phyloP scores from a whole-genome alignment of 2,329 filamentous ascomycete genomes.

The Penicillium sp. region DNA sequence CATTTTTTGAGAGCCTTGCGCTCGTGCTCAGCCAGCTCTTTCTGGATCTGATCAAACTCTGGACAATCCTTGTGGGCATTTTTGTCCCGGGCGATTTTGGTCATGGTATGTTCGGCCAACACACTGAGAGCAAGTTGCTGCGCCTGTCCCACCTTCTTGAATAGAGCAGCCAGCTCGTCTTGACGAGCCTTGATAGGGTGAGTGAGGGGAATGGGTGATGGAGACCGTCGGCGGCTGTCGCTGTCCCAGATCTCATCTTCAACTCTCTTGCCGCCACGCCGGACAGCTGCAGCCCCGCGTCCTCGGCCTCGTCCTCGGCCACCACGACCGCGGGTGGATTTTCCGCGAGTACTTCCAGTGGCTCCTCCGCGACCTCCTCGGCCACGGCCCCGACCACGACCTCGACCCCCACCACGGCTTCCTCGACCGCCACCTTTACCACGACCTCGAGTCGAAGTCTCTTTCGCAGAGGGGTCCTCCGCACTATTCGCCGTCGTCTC shows the following conservation, averaged over 20 bases:
- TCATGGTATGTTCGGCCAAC: slow-evolving; percentile 37
- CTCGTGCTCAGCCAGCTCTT: slow-evolving; percentile 27
- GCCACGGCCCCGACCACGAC: slow-evolving; percentile 31
- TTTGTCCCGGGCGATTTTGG: slow-evolving; percentile 37
- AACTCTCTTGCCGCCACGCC: slow-evolving; percentile 19
- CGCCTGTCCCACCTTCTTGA: slow-evolving; percentile 38
- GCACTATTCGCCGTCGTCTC: slow-evolving; percentile 5
- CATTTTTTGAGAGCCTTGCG: slow-evolving; percentile 25
- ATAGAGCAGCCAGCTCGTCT: slow-evolving; percentile 39
- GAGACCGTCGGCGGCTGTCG: slow-evolving; percentile 31
- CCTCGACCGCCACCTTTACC: slow-evolving; percentile 16
- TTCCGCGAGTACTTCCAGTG: slow-evolving; percentile 12
- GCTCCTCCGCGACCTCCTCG: slow-evolving; percentile 32
- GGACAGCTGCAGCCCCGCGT: slow-evolving; percentile 18
- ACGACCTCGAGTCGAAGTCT: not conserved
- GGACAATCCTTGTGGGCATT: slow-evolving; percentile 38
- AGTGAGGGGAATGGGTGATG: slow-evolving; percentile 34
- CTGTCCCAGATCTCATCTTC: slow-evolving; percentile 27
- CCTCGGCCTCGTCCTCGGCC: slow-evolving; percentile 28
- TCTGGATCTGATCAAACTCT: slow-evolving; percentile 36
- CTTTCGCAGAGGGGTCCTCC: not conserved
- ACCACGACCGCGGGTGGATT: slow-evolving; percentile 13
- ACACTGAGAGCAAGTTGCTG: slow-evolving; percentile 39
- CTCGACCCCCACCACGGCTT: slow-evolving; percentile 26
- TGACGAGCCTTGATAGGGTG: slow-evolving; percentile 39